Conservation (phyloP, 805 yeast genomes). For the Candida succiphila region DNA sequence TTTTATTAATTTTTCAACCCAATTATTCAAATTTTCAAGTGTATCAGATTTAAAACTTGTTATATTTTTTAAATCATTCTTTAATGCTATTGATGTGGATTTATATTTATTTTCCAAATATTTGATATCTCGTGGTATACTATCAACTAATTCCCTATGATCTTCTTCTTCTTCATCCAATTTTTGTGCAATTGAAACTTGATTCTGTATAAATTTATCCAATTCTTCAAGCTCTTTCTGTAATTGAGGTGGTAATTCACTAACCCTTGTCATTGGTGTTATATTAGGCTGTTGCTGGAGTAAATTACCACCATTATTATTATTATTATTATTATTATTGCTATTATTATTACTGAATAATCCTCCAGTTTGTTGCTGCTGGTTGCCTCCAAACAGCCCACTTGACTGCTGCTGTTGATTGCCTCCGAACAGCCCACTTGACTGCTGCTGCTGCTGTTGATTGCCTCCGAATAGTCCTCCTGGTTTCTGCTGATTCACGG, state of each 20-base stretch:
- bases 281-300: slow-evolving; percentile 32
- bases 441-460: slow-evolving; percentile 2
- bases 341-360: background rate
- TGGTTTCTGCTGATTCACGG: slow-evolving; percentile 4
- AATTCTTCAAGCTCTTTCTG: slow-evolving; percentile 61
- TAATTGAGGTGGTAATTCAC: slow-evolving; percentile 62
- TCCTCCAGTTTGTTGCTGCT: background rate
- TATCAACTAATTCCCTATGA: slow-evolving; percentile 53
- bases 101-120: slow-evolving; percentile 52
- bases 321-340: background rate
- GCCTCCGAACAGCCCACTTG: slow-evolving; percentile 30
- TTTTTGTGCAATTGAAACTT: slow-evolving; percentile 62
- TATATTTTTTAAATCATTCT: slow-evolving; percentile 36
- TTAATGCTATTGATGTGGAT: slow-evolving; percentile 55
- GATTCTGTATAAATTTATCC: slow-evolving; percentile 64
- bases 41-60: slow-evolving; percentile 31
- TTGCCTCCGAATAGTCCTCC: slow-evolving; percentile 18
- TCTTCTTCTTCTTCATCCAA: slow-evolving; percentile 50
- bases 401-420: slow-evolving; percentile 14
- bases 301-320: background rate
- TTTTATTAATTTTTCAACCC: slow-evolving; percentile 28
- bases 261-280: slow-evolving; percentile 67
- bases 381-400: slow-evolving; percentile 23
- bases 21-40: slow-evolving; percentile 24
- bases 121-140: slow-evolving; percentile 65